phyloP scores from a whole-genome alignment of 192 early-diverging fungal genomes.

The Linnemannia zychae region DNA sequence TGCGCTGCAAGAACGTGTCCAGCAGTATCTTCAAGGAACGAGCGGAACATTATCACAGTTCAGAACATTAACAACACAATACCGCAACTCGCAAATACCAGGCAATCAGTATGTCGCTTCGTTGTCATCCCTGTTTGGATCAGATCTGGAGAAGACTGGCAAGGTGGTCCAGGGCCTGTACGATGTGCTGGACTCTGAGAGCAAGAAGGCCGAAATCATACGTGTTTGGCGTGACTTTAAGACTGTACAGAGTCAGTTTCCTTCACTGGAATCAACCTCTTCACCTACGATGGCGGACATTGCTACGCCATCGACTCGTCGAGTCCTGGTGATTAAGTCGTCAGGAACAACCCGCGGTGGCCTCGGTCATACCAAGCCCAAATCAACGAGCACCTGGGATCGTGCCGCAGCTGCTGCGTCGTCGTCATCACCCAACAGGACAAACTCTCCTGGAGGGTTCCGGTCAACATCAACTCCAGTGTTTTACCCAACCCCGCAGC shows the following conservation, averaged over 20 bases:
- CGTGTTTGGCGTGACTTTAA: slow-evolving; percentile 78
- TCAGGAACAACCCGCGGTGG: slow-evolving; percentile 66
- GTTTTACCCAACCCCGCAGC: slow-evolving; percentile 52
- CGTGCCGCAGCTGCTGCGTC: slow-evolving; percentile 54
- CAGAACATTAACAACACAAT: slow-evolving; percentile 62
- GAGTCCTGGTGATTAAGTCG: slow-evolving; percentile 82
- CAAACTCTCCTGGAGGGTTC: slow-evolving; percentile 30
- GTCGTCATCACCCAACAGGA: slow-evolving; percentile 35
- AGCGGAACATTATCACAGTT: slow-evolving; percentile 60
- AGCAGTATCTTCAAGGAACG: slow-evolving; percentile 40
- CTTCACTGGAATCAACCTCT: slow-evolving; percentile 39
- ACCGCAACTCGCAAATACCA: slow-evolving; percentile 58
- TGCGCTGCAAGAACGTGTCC: slow-evolving; percentile 57
- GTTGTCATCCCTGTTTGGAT: slow-evolving; percentile 53
- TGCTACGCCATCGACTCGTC: slow-evolving; percentile 60
- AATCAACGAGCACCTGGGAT: slow-evolving; percentile 63
- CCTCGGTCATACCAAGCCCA: slow-evolving; percentile 52
- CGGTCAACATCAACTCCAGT: slow-evolving; percentile 26
- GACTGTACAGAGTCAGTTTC: slow-evolving; percentile 58
- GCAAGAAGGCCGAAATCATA: slow-evolving; percentile 72
- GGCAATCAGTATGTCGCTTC: slow-evolving; percentile 59
- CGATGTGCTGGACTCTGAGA: slow-evolving; percentile 63
- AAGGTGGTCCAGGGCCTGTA: slow-evolving; percentile 67
- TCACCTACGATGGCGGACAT: slow-evolving; percentile 46
- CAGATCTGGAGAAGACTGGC: slow-evolving; percentile 53